phyloP scores from a whole-genome alignment of 306 rosid species.

The Trifolium subterraneum region DNA sequence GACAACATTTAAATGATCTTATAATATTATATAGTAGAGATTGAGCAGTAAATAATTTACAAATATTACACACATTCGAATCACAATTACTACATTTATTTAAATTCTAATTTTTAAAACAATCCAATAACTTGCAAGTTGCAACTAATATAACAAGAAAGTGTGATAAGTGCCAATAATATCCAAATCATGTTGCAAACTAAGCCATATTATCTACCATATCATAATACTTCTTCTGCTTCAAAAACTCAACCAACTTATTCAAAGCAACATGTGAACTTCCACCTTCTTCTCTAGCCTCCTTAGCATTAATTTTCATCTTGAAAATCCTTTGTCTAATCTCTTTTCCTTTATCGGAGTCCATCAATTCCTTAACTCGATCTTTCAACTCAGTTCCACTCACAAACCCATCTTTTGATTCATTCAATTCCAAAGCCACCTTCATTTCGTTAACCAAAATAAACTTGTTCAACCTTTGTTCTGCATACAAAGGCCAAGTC shows the following conservation, averaged over 20 bases:
- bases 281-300: background rate
- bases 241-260: background rate
- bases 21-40: too few species aligned
- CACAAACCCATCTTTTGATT: slow-evolving; percentile 20
- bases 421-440: slow-evolving; percentile 51
- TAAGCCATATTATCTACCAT: background rate
- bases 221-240: too few species aligned
- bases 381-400: background rate
- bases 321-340: background rate
- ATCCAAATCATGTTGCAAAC: too few species aligned
- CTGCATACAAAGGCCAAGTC: slow-evolving; percentile 66
- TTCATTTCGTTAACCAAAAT: slow-evolving; percentile 58
- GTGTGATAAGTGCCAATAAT: background rate
- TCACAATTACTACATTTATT: too few species aligned
- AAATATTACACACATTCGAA: too few species aligned
- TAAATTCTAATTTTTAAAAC: too few species aligned
- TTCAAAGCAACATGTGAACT: background rate
- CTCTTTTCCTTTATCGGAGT: background rate
- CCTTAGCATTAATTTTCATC: background rate
- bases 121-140: too few species aligned
- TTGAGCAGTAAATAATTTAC: too few species aligned
- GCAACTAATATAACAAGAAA: too few species aligned
- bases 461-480: slow-evolving; percentile 54
- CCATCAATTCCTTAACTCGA: slow-evolving; percentile 2
- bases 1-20: too few species aligned